Evolutionary conservation across 768 basidiomycete genomes (phyloP), one percentile per base, ranked within the genome.

Genomic region (Suillus lakei): DNA sequence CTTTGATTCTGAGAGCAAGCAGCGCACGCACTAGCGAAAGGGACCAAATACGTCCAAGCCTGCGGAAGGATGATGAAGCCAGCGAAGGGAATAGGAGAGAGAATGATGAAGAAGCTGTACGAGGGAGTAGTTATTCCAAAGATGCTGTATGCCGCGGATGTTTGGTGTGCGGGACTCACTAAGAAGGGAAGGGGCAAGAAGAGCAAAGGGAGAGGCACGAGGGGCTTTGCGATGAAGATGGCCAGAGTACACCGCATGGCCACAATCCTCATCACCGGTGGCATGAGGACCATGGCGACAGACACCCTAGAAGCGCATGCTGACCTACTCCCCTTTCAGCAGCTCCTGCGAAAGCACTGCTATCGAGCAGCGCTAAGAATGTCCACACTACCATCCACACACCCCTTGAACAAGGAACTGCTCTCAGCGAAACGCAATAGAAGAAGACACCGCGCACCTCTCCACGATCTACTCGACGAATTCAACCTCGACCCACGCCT

Each of bases 301-400:
- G 72, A 73, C 62, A 23, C 62, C 0, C 64, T 72, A 7, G 66
- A 73, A 10, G 65, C 61, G 2, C 72, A 72, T 50, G 64, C 72
- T 15, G 53, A 69, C 67, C 62, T 73, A 16, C 65, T 66, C 6
- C 72, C 72, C 15, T 58, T 64, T n/a, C 50, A 51, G 23, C 58
- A 68, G 13, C 66, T 66, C 9, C 39, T 66, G 8, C 36, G 43
- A 12, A 63, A 66, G 26, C 23, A 28, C 21, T 58, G 51, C 51
- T 56, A 39, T 13, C 44, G 65, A 2, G 63, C 61, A 48, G 50
- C 13, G 32, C 36, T 36, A 4, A 36, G 36, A 36, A 36, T 36
- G 36, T 36, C 36, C 5, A 36, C 36, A 1, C 9, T 36, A 36
- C 36, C 41, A 13, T 2, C 15, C 15, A 43, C 15, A 18, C 41